Evolutionary conservation across 225 moss, liverwort and hornwort species (phyloP).

Genomic region (Rhytidiadelphus loreus): DNA sequence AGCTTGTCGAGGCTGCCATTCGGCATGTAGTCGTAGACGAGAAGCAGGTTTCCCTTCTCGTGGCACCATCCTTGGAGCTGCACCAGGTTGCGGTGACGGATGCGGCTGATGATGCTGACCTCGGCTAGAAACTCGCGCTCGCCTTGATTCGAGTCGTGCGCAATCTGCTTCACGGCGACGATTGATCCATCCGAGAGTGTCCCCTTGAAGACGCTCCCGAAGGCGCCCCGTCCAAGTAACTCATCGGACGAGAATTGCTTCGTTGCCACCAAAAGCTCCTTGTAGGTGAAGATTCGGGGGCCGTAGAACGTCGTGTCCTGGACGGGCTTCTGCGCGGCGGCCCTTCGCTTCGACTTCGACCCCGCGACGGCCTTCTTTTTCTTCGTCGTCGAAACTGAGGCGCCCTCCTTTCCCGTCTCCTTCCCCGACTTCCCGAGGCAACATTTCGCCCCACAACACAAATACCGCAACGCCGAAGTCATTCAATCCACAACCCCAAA

Average conservation of each 20-base stretch:
- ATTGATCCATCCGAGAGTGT: conserved; percentile 41
- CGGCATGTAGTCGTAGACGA: conserved; percentile 62
- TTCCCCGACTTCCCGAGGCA: conserved; percentile 15
- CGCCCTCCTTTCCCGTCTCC: background rate
- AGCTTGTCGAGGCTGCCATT: conserved; percentile 54
- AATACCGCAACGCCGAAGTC: conserved; percentile 32
- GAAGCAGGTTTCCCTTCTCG: conserved; percentile 37
- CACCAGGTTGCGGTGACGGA: conserved; percentile 52
- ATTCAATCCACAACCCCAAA: conserved; percentile 1
- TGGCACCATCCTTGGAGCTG: conserved; percentile 59
- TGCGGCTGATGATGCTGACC: conserved; percentile 66
- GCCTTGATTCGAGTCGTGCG: conserved; percentile 60
- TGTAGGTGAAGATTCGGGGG: conserved; percentile 66
- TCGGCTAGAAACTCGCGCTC: conserved; percentile 87
- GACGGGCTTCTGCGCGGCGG: background rate
- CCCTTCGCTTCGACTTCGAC: conserved; percentile 4
- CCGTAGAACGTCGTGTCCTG: conserved; percentile 36
- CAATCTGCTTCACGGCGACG: conserved; percentile 84
- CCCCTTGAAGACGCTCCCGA: conserved; percentile 79
- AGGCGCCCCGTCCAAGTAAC: conserved; percentile 63
- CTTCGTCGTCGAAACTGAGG: background rate
- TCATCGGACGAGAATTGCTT: conserved; percentile 58
- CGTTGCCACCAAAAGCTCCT: conserved; percentile 55
- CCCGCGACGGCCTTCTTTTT: conserved; percentile 4
- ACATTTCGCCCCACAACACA: conserved; percentile 41